A percentile compares a stretch with the other conserved stretches of the same genome.
Evolutionary conservation across 2,329 filamentous ascomycete species (phyloP).

Genomic region (Stagonosporopsis cucurbitacearum): DNA sequence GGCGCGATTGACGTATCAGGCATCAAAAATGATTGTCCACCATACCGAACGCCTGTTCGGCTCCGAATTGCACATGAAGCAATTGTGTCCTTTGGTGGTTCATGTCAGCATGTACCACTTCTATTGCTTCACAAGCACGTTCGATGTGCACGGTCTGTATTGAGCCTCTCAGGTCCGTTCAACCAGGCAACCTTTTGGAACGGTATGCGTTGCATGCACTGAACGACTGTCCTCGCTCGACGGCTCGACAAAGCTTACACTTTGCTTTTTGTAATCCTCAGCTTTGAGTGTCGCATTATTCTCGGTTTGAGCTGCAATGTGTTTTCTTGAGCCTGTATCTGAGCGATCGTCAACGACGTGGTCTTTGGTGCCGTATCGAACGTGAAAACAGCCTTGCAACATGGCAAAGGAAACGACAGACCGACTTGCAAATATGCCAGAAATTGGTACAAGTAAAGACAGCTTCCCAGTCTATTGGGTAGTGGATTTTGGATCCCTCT

Average conservation of each 20-base stretch:
- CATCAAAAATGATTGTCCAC: not conserved
- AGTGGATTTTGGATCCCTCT: not conserved
- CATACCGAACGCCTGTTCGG: not conserved
- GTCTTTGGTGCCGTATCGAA: no score
- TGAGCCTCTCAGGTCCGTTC: not conserved
- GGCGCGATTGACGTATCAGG: not conserved
- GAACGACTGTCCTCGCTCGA: no score
- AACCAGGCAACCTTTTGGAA: not conserved
- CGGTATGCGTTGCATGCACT: no score
- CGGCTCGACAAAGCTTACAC: no score
- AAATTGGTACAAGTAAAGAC: not conserved
- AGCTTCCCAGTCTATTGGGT: not conserved
- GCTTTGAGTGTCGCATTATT: no score
- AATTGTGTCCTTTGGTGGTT: not conserved
- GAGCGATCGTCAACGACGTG: no score
- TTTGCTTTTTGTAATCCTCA: no score
- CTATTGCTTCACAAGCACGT: not conserved
- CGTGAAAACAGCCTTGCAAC: no score
- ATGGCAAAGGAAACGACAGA: no score
- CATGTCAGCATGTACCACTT: not conserved
- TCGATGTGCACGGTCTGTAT: not conserved
- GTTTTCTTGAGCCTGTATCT: no score
- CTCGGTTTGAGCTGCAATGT: no score
- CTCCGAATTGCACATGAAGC: not conserved
- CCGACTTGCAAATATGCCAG: not conserved